Base-by-base conservation (phyloP, 1,284 basidiomycete species). In the Phaffia rhodozyma region DNA sequence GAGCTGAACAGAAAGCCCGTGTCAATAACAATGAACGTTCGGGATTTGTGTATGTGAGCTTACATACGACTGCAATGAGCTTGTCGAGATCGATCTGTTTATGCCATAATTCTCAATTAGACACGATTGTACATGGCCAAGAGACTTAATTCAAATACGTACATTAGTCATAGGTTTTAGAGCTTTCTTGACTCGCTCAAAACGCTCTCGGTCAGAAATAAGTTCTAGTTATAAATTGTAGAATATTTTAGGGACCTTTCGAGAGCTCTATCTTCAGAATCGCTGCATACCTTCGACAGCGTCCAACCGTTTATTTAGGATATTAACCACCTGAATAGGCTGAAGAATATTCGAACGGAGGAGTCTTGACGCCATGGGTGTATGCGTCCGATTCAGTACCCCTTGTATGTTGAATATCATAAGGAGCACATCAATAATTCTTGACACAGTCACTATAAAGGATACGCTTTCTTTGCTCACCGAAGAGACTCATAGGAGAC, bases 351-450 rank as follows among this genome's bases (percentile, higher is more conserved):
- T 91, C 30, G 85, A 82, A 60, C 89, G 81, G 38, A 97, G 76
- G 38, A 92, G 78, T 16, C 91, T 80, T 5, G 82, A 76, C 0
- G 85, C 91, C 91, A 96, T 94, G 0, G 89, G 84, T 0, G 92
- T 96, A 69, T 81, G 86, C 1, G 90, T 91, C 65, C 87, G 80
- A 70, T 96, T 86, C 57, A 96, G 75, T 3, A 82, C 63, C 71
- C 51, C 87, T 75, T 30, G 21, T 60, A 48, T 20, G 59, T 51
- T 21, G 20, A 18, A 27, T 55, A 34, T 49, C 27, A 2, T 49
- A n/a, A n/a, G 47, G 25, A 47, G 23, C 6, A 21, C 47, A 57
- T 43, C 13, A 43, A 16, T 49, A 21, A 23, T 48, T 3, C 21
- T 29, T 18, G 29, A 25, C 23, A 60, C 55, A 58, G 38, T 9